Evolutionary conservation across 345 rosid species (phyloP).

Genomic region (Draba incana): DNA sequence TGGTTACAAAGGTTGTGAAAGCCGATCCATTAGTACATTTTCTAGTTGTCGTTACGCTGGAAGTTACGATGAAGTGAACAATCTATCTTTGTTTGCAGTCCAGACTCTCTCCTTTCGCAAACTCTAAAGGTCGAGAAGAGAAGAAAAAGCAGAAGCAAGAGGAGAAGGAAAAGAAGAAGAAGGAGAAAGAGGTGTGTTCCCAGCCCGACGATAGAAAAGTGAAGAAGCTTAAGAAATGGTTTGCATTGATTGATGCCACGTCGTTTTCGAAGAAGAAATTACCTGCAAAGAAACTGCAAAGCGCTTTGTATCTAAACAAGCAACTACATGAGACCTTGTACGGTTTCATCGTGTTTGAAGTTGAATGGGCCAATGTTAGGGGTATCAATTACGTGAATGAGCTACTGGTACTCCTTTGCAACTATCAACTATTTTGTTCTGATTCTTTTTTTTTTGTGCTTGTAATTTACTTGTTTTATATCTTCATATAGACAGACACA

Average conservation of each 20-base stretch:
- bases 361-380: constrained; percentile 77
- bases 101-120: constrained; percentile 97
- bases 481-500: constrained; percentile 78
- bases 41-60: background rate
- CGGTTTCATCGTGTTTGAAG: constrained; percentile 95
- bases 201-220: constrained; percentile 38
- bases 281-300: constrained; percentile 74
- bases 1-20: constrained; percentile 91
- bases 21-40: background rate
- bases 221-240: constrained; percentile 66
- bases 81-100: constrained; percentile 59
- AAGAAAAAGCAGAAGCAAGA: constrained; percentile 48
- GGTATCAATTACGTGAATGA: constrained; percentile 91
- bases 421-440: constrained; percentile 10
- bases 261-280: constrained; percentile 59
- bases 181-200: constrained; percentile 46
- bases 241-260: constrained; percentile 64
- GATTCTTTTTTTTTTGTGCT: constrained; percentile 11
- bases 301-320: constrained; percentile 58
- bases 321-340: constrained; percentile 78
- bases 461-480: constrained; percentile 40
- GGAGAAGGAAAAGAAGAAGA: constrained; percentile 44
- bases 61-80: constrained; percentile 17
- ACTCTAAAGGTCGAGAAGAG: constrained; percentile 63
- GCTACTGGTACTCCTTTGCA: constrained; percentile 71